A percentile compares a stretch with the other conserved stretches of the same genome.
These are phyloP conservation scores for Globisporangium alternatum DNA, from an alignment of 352 stramenopile species.

Conservation along the genomic window DNA sequence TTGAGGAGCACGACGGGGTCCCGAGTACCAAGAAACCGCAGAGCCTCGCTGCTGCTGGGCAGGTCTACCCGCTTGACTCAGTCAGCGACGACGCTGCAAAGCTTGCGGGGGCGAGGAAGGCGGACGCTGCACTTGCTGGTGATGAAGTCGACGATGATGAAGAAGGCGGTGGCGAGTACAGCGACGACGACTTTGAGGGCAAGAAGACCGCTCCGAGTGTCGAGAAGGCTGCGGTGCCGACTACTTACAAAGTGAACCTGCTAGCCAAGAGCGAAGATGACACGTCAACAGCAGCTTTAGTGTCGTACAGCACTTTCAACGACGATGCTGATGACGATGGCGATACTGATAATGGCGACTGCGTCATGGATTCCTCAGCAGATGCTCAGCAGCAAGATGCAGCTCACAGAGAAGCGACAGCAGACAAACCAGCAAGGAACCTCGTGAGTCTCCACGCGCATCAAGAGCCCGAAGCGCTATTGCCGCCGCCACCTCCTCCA, in stretches of 20 bases:
- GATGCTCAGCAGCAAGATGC: not conserved
- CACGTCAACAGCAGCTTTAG: not conserved
- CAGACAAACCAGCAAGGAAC: not conserved
- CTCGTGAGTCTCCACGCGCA: conserved; percentile 12
- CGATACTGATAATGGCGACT: not conserved
- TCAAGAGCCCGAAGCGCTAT: not conserved
- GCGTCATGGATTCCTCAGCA: not conserved
- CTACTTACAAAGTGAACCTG: not conserved
- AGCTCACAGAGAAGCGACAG: not conserved
- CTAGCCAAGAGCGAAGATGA: not conserved
- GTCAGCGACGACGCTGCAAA: not conserved
- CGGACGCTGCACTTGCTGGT: not conserved
- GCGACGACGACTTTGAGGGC: conserved; percentile 12
- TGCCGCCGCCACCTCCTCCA: conserved; percentile 2
- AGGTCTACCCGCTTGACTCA: conserved; percentile 3
- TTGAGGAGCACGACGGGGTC: conserved; percentile 4
- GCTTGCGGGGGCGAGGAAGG: not conserved
- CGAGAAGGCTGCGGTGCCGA: too few species aligned
- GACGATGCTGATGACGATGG: not conserved
- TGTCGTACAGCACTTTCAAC: not conserved
- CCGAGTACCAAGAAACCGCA: not conserved
- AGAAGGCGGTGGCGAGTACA: not conserved
- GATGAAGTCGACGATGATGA: not conserved
- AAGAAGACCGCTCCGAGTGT: not conserved
- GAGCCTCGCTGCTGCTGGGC: not conserved